Percentiles rank a stretch among this genome's conserved stretches.
Conservation (phyloP, 345 rosid species). For the Lepidium didymum region DNA sequence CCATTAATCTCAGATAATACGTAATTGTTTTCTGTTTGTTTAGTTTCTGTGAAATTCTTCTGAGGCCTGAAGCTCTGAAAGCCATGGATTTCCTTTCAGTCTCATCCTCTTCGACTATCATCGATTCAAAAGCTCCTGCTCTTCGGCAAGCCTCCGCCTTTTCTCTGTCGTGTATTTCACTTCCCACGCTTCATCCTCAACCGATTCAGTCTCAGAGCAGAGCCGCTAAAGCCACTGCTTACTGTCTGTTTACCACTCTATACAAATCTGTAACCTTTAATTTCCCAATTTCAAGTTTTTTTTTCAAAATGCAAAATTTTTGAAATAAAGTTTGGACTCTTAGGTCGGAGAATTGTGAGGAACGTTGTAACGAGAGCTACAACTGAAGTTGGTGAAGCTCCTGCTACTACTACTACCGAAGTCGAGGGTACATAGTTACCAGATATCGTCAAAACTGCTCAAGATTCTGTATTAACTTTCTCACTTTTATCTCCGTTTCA, state of each 20-base stretch:
- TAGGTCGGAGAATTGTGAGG: slow-evolving; percentile 77
- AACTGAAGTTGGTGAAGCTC: slow-evolving; percentile 44
- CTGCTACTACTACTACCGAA: slow-evolving; percentile 34
- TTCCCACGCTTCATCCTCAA: slow-evolving; percentile 60
- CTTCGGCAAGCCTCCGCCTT: slow-evolving; percentile 23
- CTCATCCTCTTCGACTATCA: slow-evolving; percentile 26
- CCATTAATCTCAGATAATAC: slow-evolving; percentile 10
- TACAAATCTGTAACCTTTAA: background rate
- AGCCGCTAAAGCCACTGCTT: slow-evolving; percentile 48
- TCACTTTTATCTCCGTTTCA: background rate
- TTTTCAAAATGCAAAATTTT: background rate
- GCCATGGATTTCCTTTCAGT: slow-evolving; percentile 25
- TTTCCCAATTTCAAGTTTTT: background rate
- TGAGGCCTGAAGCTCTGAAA: slow-evolving; percentile 4
- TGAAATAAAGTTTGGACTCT: background rate
- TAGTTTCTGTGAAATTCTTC: background rate
- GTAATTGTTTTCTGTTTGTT: slow-evolving; percentile 1
- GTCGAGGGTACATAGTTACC: slow-evolving; percentile 56
- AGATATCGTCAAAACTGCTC: slow-evolving; percentile 52
- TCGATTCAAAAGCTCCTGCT: slow-evolving; percentile 29
- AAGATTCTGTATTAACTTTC: slow-evolving; percentile 46
- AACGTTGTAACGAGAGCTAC: slow-evolving; percentile 72
- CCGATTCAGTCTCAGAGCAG: slow-evolving; percentile 43
- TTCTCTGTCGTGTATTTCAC: slow-evolving; percentile 54
- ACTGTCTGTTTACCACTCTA: slow-evolving; percentile 57